Percentiles rank a stretch among this genome's conserved stretches.
Conservation (phyloP, 768 basidiomycete genomes). For the Vararia minispora region DNA sequence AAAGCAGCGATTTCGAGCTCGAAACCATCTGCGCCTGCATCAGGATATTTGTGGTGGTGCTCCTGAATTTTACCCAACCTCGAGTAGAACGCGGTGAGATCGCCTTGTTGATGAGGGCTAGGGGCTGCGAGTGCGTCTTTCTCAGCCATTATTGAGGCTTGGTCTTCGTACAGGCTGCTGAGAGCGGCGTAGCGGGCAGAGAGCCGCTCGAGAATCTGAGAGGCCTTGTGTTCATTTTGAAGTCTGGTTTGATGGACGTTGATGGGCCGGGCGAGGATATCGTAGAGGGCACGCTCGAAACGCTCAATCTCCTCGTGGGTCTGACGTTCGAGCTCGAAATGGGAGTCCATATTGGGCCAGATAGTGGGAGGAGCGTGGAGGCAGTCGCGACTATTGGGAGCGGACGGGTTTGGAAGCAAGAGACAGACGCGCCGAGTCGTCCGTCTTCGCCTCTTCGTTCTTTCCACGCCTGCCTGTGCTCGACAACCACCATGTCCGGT, state of each 20-base stretch:
- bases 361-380: slow-evolving; percentile 4
- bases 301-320: slow-evolving; percentile 94
- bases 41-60: slow-evolving; percentile 93
- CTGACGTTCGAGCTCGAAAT: slow-evolving; percentile 89
- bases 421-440: not conserved
- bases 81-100: slow-evolving; percentile 91
- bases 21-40: slow-evolving; percentile 70
- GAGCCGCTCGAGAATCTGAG: slow-evolving; percentile 83
- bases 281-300: slow-evolving; percentile 79
- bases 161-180: slow-evolving; percentile 67
- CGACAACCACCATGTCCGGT: slow-evolving; percentile 63
- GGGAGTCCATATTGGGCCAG: slow-evolving; percentile 64
- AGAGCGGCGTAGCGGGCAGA: slow-evolving; percentile 54
- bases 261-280: slow-evolving; percentile 61
- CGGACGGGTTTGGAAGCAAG: slow-evolving; percentile 8
- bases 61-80: slow-evolving; percentile 95
- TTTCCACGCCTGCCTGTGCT: slow-evolving; percentile 28
- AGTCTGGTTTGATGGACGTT: slow-evolving; percentile 51
- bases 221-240: slow-evolving; percentile 80
- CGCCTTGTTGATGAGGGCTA: slow-evolving; percentile 37
- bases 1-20: slow-evolving; percentile 75
- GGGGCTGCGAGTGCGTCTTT: slow-evolving; percentile 49
- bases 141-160: slow-evolving; percentile 60
- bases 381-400: too few relatives aligned
- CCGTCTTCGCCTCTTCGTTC: slow-evolving; percentile 11